Percentiles rank a stretch among this genome's conserved stretches.
phyloP scores from a whole-genome alignment of 768 basidiomycete species.

The Leccinum boreale region DNA sequence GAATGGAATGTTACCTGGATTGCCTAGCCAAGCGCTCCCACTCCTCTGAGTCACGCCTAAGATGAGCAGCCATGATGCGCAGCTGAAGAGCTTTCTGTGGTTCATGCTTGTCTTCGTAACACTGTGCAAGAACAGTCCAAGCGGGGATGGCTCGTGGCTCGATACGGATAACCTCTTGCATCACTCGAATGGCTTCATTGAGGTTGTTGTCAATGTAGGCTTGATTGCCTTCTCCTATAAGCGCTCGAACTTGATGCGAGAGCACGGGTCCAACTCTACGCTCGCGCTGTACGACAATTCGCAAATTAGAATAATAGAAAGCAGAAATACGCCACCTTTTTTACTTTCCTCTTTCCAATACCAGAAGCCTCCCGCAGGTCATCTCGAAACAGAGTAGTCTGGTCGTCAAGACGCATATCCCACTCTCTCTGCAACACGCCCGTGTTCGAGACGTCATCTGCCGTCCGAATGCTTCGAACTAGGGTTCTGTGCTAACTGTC shows the following conservation, averaged over 20 bases:
- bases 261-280: conserved; percentile 13
- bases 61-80: conserved; percentile 87
- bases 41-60: conserved; percentile 77
- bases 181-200: conserved; percentile 66
- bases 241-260: conserved; percentile 15
- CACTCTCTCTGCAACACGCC: conserved; percentile 59
- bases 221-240: conserved; percentile 81
- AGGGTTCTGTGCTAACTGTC: conserved; percentile 48
- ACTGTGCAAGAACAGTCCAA: conserved; percentile 74
- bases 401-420: conserved; percentile 69
- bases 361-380: conserved; percentile 74
- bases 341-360: conserved; percentile 51
- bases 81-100: conserved; percentile 17
- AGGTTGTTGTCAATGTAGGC: conserved; percentile 75
- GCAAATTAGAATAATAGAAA: neutral
- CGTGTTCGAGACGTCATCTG: conserved; percentile 33
- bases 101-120: conserved; percentile 15
- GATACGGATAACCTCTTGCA: conserved; percentile 91
- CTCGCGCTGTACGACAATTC: conserved; percentile 6
- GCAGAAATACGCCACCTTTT: conserved; percentile 35
- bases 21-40: conserved; percentile 81
- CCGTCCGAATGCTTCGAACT: conserved; percentile 58
- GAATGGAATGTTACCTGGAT: conserved; percentile 54
- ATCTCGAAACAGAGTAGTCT: conserved; percentile 66
- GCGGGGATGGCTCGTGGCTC: conserved; percentile 82